Evolutionary conservation across 2,329 filamentous ascomycete genomes (phyloP).

Genomic region (Leptographium lundbergii): DNA sequence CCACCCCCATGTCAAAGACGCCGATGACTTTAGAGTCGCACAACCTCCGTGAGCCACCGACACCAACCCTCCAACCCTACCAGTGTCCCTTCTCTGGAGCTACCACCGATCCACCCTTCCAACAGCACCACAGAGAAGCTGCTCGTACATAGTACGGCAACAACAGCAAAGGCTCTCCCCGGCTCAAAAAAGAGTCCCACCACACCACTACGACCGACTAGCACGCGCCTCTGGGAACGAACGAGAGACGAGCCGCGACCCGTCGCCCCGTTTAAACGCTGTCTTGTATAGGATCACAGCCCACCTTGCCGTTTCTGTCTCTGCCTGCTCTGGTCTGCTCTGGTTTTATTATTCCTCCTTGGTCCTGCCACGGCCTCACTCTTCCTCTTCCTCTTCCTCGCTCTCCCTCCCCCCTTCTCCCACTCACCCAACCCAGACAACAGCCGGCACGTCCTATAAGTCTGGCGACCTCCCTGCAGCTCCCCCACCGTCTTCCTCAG

Average conservation of each 20-base stretch:
- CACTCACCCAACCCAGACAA: conserved; percentile 4
- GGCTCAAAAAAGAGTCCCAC: background rate
- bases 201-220: conserved; percentile 1
- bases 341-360: background rate
- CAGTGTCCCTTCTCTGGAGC: conserved; percentile 13
- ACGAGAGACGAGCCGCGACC: conserved; percentile 11
- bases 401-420: background rate
- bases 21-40: conserved; percentile 33
- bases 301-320: background rate
- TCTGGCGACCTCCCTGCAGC: conserved; percentile 26
- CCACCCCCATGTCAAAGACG: conserved; percentile 27
- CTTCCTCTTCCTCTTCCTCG: background rate
- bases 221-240: conserved; percentile 4
- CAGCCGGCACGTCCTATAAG: background rate
- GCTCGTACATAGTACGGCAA: background rate
- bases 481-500: conserved; percentile 30
- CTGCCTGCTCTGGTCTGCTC: background rate
- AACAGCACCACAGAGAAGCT: no score
- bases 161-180: background rate
- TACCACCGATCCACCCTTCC: conserved; percentile 9
- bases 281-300: conserved; percentile 12
- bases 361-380: background rate
- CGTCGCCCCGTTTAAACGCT: conserved; percentile 10
- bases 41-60: conserved; percentile 33
- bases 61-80: conserved; percentile 18